Evolutionary conservation across 2,329 filamentous ascomycete species (phyloP).

Genomic region (Thielaviopsis populi): DNA sequence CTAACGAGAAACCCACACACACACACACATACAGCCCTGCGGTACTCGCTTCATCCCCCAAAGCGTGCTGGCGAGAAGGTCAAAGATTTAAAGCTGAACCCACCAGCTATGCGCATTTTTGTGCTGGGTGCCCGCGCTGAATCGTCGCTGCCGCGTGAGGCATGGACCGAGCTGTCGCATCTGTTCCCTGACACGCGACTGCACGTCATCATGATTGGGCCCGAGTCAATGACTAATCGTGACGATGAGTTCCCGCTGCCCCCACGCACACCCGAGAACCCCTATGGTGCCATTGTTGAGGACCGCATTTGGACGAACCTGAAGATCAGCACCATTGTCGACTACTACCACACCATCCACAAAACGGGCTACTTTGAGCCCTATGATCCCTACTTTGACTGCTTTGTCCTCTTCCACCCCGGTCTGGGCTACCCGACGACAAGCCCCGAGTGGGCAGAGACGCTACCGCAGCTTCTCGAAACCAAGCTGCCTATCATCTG

Average conservation of each 20-base stretch:
- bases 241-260: slow-evolving; percentile 87
- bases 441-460: slow-evolving; percentile 86
- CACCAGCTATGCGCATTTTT: slow-evolving; percentile 82
- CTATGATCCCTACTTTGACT: slow-evolving; percentile 97
- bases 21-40: slow-evolving; percentile 45
- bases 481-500: slow-evolving; percentile 91
- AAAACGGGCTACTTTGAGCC: slow-evolving; percentile 80
- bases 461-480: slow-evolving; percentile 74
- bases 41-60: slow-evolving; percentile 86
- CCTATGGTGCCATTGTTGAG: slow-evolving; percentile 87
- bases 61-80: slow-evolving; percentile 55
- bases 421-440: slow-evolving; percentile 88
- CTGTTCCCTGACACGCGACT: slow-evolving; percentile 87
- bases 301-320: slow-evolving; percentile 74
- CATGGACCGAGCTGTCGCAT: slow-evolving; percentile 88
- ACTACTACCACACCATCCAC: slow-evolving; percentile 96
- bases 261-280: slow-evolving; percentile 67
- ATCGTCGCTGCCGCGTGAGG: slow-evolving; percentile 82
- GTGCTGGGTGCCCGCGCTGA: slow-evolving; percentile 92
- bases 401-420: slow-evolving; percentile 92
- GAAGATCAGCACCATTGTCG: slow-evolving; percentile 96
- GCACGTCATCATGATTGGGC: slow-evolving; percentile 87
- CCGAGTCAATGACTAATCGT: slow-evolving; percentile 88
- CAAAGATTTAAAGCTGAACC: slow-evolving; percentile 65
- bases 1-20: background rate